Base-by-base conservation (phyloP, 441 rosid species). In the Euphorbia schlechtendalii region DNA sequence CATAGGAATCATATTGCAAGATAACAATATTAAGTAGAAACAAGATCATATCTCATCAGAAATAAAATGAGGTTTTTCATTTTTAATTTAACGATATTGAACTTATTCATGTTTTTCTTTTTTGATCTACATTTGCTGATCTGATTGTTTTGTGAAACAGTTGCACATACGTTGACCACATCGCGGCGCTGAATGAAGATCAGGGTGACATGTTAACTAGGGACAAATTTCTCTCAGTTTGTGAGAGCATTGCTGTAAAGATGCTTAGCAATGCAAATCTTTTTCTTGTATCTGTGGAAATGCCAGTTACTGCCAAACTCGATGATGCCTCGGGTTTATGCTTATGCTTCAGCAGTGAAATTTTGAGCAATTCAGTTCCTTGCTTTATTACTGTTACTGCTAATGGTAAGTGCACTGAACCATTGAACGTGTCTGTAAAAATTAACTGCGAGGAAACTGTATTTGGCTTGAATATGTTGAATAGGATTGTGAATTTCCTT, bases 401-500 rank as follows among this genome's bases (percentile, higher is more conserved):
- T 25, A 86, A 89, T 83, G 99, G 99, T 76, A 90, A 86, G 80
- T 87, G 95, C 83, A 78, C 76, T 1, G 87, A 87, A 63, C 88
- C 84, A 58, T 69, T 93, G 71, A 27, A 27, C 4, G 30, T 83
- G 61, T 74, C 74, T 12, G 70, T 84, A 12, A 90, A 94, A 80
- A 82, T 90, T 73, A 94, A 89, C 67, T 90, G 96, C 49, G 90
- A 94, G 77, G 96, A 94, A 76, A 89, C 97, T 0, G 90, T 90
- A 22, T 90, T 90, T 69, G 98, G 96, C 70, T 74, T 89, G 64
- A 94, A 94, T 75, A 74, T 89, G 59, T 76, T 91, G 81, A 91
- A 91, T 74, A 84, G 89, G 76, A 79, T 87, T 30, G 88, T 85
- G 57, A 87, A 81, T 74, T 82, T 90, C 69, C 75, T 91, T 41